Percentiles rank a stretch among this genome's conserved stretches.
These are phyloP conservation scores for Rutstroemia sydowiana DNA, from an alignment of 2,329 filamentous ascomycete genomes.

Conservation along the genomic window DNA sequence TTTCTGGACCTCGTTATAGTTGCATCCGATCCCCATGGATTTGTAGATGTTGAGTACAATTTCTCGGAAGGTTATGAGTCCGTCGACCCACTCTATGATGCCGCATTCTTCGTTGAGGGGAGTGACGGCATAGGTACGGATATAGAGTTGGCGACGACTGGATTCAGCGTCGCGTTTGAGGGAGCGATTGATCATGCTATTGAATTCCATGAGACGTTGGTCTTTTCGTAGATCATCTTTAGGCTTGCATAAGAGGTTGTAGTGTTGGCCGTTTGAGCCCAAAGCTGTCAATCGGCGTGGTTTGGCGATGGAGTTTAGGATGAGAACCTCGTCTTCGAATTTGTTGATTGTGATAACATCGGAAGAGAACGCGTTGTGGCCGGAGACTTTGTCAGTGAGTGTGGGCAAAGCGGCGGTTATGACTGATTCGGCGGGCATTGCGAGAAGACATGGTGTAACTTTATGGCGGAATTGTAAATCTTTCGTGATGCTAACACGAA, in stretches of 20 bases:
- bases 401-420: conserved; percentile 76
- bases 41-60: conserved; percentile 76
- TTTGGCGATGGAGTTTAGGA: conserved; percentile 85
- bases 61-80: conserved; percentile 87
- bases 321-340: conserved; percentile 82
- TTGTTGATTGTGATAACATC: conserved; percentile 76
- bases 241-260: conserved; percentile 91
- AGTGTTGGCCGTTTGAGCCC: conserved; percentile 80
- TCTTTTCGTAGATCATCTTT: conserved; percentile 98
- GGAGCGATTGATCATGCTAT: conserved; percentile 92
- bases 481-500: conserved; percentile 63
- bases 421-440: conserved; percentile 81
- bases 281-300: conserved; percentile 83
- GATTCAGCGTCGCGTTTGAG: conserved; percentile 87
- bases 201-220: conserved; percentile 98
- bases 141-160: conserved; percentile 83
- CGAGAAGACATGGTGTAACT: conserved; percentile 71
- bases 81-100: conserved; percentile 97
- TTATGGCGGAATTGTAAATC: conserved; percentile 82
- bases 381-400: conserved; percentile 61
- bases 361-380: conserved; percentile 79
- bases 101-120: conserved; percentile 97
- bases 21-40: conserved; percentile 60
- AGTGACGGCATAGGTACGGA: conserved; percentile 94
- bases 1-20: conserved; percentile 61